Percentiles rank a stretch among this genome's conserved stretches.
Conservation (phyloP, 441 rosid genomes). For the Adansonia gregorii region DNA sequence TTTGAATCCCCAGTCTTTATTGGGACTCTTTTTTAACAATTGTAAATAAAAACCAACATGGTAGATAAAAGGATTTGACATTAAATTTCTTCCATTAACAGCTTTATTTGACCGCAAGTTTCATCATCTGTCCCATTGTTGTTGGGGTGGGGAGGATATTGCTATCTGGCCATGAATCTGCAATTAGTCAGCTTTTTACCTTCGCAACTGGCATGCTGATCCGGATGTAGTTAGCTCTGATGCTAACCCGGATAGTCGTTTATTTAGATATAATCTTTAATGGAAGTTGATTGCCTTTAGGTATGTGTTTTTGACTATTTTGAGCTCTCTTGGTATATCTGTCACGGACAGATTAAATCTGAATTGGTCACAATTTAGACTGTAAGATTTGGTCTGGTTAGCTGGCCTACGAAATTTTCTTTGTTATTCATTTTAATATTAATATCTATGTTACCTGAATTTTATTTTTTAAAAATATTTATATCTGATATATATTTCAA, state of each 20-base stretch:
- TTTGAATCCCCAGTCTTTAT: conserved; percentile 14
- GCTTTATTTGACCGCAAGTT: background rate
- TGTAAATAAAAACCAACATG: background rate
- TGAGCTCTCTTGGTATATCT: background rate
- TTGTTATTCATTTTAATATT: background rate
- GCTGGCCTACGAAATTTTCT: background rate
- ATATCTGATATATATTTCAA: too few relatives aligned
- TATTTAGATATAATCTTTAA: background rate
- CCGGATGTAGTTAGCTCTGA: background rate
- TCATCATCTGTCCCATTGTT: background rate
- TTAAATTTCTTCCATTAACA: background rate
- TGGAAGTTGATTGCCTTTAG: background rate
- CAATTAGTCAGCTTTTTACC: background rate
- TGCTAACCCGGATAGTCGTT: background rate
- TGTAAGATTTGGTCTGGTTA: background rate
- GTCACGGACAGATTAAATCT: conserved; percentile 18
- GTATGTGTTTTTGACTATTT: background rate
- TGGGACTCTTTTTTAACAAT: background rate
- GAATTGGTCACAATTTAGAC: conserved; percentile 8
- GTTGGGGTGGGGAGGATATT: conserved; percentile 16
- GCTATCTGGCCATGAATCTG: background rate
- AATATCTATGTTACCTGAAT: too few relatives aligned
- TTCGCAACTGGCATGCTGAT: background rate
- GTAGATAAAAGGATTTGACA: conserved; percentile 13
- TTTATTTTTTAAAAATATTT: too few relatives aligned